A percentile compares a stretch with the other conserved stretches of the same genome.
Conservation (phyloP, 179 eudicot genomes). For the Vitellaria paradoxa region DNA sequence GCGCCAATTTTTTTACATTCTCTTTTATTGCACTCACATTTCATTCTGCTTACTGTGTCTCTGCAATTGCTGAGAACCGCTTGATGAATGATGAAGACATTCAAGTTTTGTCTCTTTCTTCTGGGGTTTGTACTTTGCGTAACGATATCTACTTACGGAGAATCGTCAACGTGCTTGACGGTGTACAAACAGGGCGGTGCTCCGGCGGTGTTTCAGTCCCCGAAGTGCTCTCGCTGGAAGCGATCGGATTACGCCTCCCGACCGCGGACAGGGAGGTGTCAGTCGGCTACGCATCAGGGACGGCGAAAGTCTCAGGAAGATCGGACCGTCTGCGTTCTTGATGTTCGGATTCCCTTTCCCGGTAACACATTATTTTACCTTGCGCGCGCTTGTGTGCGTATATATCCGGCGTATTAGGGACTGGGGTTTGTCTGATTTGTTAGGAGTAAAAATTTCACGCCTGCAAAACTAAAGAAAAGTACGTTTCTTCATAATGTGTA, state of each 20-base stretch:
- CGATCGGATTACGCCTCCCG: conserved; percentile 36
- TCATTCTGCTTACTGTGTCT: too few species aligned
- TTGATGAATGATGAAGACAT: neutral
- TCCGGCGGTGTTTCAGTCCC: conserved; percentile 89
- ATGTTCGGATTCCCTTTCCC: conserved; percentile 81
- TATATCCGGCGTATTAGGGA: neutral
- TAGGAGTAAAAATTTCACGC: too few species aligned
- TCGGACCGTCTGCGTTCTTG: conserved; percentile 71
- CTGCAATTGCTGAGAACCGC: too few species aligned
- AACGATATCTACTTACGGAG: conserved; percentile 34
- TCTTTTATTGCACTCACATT: too few species aligned
- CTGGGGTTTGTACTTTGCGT: conserved; percentile 25
- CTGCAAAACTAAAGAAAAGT: neutral
- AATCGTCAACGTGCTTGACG: conserved; percentile 73
- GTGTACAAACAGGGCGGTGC: conserved; percentile 96
- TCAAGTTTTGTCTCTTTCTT: neutral
- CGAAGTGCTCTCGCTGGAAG: conserved; percentile 94
- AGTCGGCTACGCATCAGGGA: conserved; percentile 68
- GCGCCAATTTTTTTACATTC: too few species aligned
- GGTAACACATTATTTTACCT: conserved; percentile 29
- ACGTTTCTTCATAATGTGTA: neutral
- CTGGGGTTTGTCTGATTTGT: neutral
- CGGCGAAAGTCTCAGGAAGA: conserved; percentile 77
- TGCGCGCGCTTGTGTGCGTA: too few species aligned
- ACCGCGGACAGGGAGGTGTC: conserved; percentile 52